Percentiles rank a stretch among this genome's conserved stretches.
phyloP scores from a whole-genome alignment of 2,329 filamentous ascomycete species.

The Diaporthe sp. region DNA sequence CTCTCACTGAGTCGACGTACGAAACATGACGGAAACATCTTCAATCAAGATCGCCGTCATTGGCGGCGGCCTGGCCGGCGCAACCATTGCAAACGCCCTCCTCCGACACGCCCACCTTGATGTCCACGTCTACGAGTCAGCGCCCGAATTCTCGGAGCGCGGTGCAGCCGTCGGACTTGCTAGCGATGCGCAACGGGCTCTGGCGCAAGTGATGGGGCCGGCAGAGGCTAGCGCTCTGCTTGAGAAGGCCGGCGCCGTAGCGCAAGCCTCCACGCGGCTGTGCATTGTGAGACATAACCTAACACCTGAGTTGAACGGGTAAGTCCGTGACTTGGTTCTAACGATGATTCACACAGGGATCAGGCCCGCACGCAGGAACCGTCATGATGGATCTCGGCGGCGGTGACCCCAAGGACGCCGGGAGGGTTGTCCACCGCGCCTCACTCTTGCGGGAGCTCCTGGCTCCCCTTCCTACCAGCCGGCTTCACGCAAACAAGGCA shows the following conservation, averaged over 20 bases:
- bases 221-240: constrained; percentile 36
- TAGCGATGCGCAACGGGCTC: constrained; percentile 39
- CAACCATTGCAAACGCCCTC: constrained; percentile 45
- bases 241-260: constrained; percentile 42
- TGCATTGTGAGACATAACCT: constrained; percentile 32
- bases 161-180: constrained; percentile 46
- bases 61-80: constrained; percentile 45
- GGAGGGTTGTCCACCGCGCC: constrained; percentile 44
- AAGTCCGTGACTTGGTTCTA: background rate
- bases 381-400: constrained; percentile 42
- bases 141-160: constrained; percentile 44
- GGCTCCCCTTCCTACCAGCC: constrained; percentile 38
- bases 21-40: constrained; percentile 12
- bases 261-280: constrained; percentile 14
- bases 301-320: background rate
- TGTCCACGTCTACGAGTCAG: constrained; percentile 46
- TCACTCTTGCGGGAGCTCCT: constrained; percentile 44
- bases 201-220: constrained; percentile 40
- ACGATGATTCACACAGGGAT: constrained; percentile 34
- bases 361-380: constrained; percentile 38
- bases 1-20: background rate
- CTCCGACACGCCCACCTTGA: constrained; percentile 41
- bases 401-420: constrained; percentile 17
- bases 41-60: constrained; percentile 44
- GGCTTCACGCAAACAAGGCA: constrained; percentile 43